Evolutionary conservation across 305 asterid species (phyloP), one percentile per base, ranked within the genome.

Genomic region (Stenogyne calaminthoides): DNA sequence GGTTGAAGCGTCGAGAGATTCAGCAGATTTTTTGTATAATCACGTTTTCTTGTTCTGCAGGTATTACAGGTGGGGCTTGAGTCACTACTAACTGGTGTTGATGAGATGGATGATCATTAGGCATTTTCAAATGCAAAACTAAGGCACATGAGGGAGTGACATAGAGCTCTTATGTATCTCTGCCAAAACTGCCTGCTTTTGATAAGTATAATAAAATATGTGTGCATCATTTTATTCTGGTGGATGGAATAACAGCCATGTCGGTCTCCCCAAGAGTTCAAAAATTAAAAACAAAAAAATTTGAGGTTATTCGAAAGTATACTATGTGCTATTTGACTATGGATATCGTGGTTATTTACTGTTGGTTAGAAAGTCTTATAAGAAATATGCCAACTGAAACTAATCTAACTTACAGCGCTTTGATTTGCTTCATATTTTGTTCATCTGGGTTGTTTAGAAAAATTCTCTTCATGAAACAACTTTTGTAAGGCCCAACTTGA

Each of bases 51-150:
- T 58, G 47, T 70, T 71, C 73, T 80, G 78, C 87, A 91, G 98
- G 92, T 93, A 71, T 78, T 93, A 72, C 93, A 87, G n/a, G n/a
- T n/a, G 77, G 97, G 97, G 76, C 88, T 93, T 64, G 97, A 91
- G 66, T 78, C 94, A 25, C 98, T 61, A 81, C 84, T 52, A 89
- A 73, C 82, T 93, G n/a, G 97, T 73, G 98, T 91, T 64, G 98
- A 93, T 19, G 98, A 91, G 82, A 93, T 93, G 98, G 98, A 91
- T 86, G 98, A 93, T 93, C 97, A 97, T 75, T 93, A 76, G 84
- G 96, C 75, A 87, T 91, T 81, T 93, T 93, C 75, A n/a, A 93
- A 93, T 80, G 70, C 89, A 68, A 93, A 93, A 84, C 93, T 93
- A 66, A 86, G 96, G 70, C 94, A 93, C 84, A 93, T 93, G 98